Conservation (phyloP, 345 rosid species). For the Eucalyptus globulus region DNA sequence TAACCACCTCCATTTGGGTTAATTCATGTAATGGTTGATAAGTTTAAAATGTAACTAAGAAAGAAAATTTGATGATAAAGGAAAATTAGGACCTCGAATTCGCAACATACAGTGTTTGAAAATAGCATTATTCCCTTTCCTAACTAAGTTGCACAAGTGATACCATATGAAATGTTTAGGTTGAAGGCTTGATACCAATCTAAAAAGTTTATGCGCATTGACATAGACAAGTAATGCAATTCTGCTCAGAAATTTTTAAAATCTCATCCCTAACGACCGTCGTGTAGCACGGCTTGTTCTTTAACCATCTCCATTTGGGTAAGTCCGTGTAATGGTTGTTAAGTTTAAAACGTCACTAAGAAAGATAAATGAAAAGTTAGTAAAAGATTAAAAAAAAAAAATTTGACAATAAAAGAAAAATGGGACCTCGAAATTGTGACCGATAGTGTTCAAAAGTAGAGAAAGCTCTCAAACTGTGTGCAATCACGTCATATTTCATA, state of each 20-base stretch:
- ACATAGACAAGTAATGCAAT: neutral
- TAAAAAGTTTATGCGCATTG: neutral
- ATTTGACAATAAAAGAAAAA: neutral
- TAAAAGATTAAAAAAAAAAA: no score
- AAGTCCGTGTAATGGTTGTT: neutral
- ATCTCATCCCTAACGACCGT: neutral
- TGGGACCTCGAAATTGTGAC: neutral
- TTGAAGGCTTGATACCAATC: neutral
- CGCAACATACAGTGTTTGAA: accelerated
- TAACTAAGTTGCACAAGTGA: no score
- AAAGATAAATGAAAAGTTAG: neutral
- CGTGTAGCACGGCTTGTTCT: neutral
- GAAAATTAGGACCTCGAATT: no score
- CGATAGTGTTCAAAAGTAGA: no score
- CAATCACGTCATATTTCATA: neutral
- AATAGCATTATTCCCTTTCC: neutral
- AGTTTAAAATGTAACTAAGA: neutral
- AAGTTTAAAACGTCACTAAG: neutral
- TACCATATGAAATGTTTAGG: no score
- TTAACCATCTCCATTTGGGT: neutral
- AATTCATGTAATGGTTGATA: neutral
- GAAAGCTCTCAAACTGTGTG: neutral
- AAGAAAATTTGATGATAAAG: neutral
- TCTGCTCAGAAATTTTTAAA: neutral
- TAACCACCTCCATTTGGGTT: neutral